phyloP scores from a whole-genome alignment of 192 early-diverging fungal genomes.

The Backusella circina region DNA sequence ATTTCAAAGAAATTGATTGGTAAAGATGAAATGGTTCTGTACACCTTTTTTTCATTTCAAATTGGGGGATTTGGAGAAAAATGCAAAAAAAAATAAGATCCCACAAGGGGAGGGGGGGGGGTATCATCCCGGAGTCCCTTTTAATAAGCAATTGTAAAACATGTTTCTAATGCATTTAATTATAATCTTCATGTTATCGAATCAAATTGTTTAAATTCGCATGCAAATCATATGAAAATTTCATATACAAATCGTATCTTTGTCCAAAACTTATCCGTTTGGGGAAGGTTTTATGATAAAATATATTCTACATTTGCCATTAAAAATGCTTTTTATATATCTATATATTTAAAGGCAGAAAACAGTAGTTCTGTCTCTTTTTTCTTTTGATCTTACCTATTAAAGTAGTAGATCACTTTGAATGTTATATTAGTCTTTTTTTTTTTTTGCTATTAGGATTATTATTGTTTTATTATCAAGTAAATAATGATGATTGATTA shows the following conservation, averaged over 20 bases:
- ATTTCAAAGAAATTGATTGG: not conserved
- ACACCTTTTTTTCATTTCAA: not conserved
- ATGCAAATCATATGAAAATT: conserved; percentile 1
- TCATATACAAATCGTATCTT: not conserved
- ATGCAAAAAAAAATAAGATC: not conserved
- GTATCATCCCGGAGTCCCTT: too few species aligned
- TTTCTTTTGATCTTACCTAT: not conserved
- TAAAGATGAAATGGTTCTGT: not conserved
- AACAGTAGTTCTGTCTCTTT: not conserved
- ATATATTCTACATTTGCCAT: not conserved
- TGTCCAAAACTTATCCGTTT: not conserved
- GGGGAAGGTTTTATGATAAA: not conserved
- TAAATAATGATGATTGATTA: not conserved
- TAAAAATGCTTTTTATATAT: not conserved
- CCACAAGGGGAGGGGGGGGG: too few species aligned
- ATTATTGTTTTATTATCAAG: not conserved
- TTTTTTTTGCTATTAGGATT: not conserved
- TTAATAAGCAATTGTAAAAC: not conserved
- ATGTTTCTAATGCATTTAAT: not conserved
- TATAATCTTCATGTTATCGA: not conserved
- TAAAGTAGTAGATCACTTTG: conserved; percentile 1
- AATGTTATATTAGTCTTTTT: not conserved
- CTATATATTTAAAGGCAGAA: not conserved
- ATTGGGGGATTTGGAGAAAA: not conserved
- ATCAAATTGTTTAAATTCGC: not conserved